Conservation (phyloP, 768 basidiomycete species). For the Termitomyces titanicus region DNA sequence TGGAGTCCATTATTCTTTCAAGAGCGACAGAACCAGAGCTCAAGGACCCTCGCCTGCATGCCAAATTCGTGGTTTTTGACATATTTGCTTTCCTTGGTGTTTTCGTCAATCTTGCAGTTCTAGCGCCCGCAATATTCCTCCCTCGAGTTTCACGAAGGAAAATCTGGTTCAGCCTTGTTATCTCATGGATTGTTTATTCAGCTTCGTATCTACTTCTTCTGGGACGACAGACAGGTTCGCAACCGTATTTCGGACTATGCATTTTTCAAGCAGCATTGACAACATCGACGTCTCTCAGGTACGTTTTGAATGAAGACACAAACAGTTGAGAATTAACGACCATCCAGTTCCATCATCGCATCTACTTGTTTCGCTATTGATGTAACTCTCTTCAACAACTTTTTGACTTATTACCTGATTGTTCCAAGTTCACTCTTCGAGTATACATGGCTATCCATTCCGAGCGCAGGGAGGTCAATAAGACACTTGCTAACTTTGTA, state of each 20-base stretch:
- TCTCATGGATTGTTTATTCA: not conserved
- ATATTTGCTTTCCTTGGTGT: no score
- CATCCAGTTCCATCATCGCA: not conserved
- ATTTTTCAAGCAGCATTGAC: constrained; percentile 1
- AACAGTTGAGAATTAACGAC: not conserved
- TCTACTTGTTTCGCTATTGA: constrained; percentile 3
- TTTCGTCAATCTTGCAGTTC: no score
- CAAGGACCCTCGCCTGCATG: no score
- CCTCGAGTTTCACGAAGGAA: not conserved
- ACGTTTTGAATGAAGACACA: not conserved
- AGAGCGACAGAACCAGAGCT: no score
- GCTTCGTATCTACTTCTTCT: not conserved
- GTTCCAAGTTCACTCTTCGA: not conserved
- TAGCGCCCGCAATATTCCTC: not conserved
- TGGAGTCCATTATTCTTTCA: no score
- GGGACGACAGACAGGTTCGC: not conserved
- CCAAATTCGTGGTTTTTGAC: no score
- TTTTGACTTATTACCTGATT: not conserved
- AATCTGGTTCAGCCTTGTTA: not conserved
- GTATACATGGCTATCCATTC: not conserved
- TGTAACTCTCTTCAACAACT: not conserved
- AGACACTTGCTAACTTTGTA: no score
- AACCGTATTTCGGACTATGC: constrained; percentile 1
- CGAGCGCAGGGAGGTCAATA: not conserved
- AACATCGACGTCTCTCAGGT: not conserved